phyloP scores from a whole-genome alignment of 129 eudicot genomes.

The Flaveria linearis region DNA sequence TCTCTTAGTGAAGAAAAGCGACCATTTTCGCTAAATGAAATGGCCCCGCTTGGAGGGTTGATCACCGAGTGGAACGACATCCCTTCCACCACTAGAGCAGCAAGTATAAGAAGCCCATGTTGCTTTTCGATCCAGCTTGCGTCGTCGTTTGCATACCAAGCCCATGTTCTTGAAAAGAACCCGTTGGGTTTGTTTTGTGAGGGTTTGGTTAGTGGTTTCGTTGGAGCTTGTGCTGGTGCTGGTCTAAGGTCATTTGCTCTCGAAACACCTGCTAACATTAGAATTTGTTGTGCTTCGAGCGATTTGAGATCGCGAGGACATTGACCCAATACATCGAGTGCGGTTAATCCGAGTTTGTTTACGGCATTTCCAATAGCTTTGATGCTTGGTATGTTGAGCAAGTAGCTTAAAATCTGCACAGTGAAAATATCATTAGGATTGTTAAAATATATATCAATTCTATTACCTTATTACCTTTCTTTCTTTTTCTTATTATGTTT shows the following conservation, averaged over 20 bases:
- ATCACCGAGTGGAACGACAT: slow-evolving; percentile 22
- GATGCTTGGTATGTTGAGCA: slow-evolving; percentile 25
- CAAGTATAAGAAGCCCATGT: slow-evolving; percentile 28
- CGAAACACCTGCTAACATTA: slow-evolving; percentile 21
- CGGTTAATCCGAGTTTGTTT: slow-evolving; percentile 22
- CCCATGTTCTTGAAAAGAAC: slow-evolving; percentile 29
- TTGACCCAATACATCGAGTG: slow-evolving; percentile 28
- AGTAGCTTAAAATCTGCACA: slow-evolving; percentile 25
- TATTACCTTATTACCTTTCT: too few species aligned
- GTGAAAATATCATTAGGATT: neutral
- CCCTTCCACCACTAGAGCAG: slow-evolving; percentile 23
- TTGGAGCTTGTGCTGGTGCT: slow-evolving; percentile 3
- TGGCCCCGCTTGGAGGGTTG: slow-evolving; percentile 24
- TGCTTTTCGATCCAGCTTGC: slow-evolving; percentile 32
- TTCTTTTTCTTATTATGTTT: too few species aligned
- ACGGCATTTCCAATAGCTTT: slow-evolving; percentile 33
- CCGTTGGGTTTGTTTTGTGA: slow-evolving; percentile 9
- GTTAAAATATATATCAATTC: too few species aligned
- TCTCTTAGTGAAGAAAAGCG: slow-evolving; percentile 5
- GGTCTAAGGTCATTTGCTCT: slow-evolving; percentile 25
- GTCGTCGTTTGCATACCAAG: slow-evolving; percentile 6
- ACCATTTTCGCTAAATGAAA: slow-evolving; percentile 14
- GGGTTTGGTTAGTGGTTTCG: slow-evolving; percentile 5
- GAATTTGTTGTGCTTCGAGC: slow-evolving; percentile 24
- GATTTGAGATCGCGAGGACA: slow-evolving; percentile 26